A percentile compares a stretch with the other conserved stretches of the same genome.
These are phyloP conservation scores for Allantophomopsis lycopodina DNA, from an alignment of 2,329 filamentous ascomycete genomes.

Conservation along the genomic window DNA sequence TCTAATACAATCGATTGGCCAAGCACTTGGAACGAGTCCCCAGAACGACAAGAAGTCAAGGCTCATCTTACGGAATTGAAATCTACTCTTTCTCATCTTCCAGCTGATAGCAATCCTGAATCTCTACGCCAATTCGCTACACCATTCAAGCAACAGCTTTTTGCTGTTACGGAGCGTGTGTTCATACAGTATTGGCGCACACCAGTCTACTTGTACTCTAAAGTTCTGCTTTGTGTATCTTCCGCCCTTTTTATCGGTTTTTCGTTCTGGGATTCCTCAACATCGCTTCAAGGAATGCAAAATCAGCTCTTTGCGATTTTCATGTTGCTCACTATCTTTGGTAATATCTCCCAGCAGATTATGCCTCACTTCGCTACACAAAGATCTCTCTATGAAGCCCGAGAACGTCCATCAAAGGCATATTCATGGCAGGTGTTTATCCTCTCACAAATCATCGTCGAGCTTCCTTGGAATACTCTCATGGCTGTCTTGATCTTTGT, in stretches of 20 bases:
- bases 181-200: slow-evolving; percentile 66
- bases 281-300: slow-evolving; percentile 47
- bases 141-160: not conserved
- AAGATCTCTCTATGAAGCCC: slow-evolving; percentile 45
- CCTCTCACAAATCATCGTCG: slow-evolving; percentile 64
- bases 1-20: slow-evolving; percentile 42
- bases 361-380: slow-evolving; percentile 52
- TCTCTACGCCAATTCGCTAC: not conserved
- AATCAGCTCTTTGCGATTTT: slow-evolving; percentile 62
- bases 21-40: slow-evolving; percentile 40
- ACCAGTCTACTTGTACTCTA: slow-evolving; percentile 60
- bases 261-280: slow-evolving; percentile 44
- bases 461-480: slow-evolving; percentile 68
- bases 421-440: slow-evolving; percentile 59
- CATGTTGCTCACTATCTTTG: slow-evolving; percentile 47
- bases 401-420: slow-evolving; percentile 67
- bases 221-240: slow-evolving; percentile 38
- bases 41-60: slow-evolving; percentile 4
- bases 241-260: slow-evolving; percentile 48
- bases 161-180: slow-evolving; percentile 25
- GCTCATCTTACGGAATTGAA: not conserved
- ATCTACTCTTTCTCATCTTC: too few species aligned
- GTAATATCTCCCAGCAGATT: slow-evolving; percentile 63
- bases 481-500: slow-evolving; percentile 67
- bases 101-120: not conserved